Evolutionary conservation across 495 filamentous ascomycete species (phyloP), one percentile per base, ranked within the genome.

Genomic region (Hypoxylon lenormandii): DNA sequence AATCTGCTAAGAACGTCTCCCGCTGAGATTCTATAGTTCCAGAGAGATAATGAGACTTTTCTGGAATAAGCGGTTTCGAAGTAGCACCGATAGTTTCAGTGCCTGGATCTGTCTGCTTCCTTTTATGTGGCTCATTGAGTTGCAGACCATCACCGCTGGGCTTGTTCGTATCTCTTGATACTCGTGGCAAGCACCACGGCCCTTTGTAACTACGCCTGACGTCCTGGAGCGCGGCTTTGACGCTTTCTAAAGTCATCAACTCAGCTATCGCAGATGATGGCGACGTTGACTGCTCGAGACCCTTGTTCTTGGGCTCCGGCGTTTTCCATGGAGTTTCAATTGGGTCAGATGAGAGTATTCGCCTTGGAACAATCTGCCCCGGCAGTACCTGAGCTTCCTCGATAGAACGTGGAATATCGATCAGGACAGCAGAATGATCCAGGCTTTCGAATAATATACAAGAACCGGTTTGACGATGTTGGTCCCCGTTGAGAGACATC

Each of bases 331-430:
- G 80, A n/a, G 40, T 48, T 30, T 76, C 57, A 19, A 73, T 70
- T 15, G 82, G 78, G 19, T 43, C 46, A 11, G 68, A 74, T 37
- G 80, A 83, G 45, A 81, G 60, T 13, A 83, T 70, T 53, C 69
- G 64, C 28, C 77, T 70, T 23, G 16, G 56, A 33, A 68, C 54
- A 22, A 48, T 33, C 40, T 72, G 60, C 40, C 70, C 71, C 0
- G 78, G 77, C n/a, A 74, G 76, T 5, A 76, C 64, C 43, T 84
- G 82, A 12, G 78, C 74, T 52, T 83, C 80, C 60, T 84, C 81
- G 28, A 84, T 72, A 36, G 82, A 82, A 18, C 78, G 66, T 19
- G 81, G 80, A 30, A 84, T 70, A 59, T 84, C 82, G 54, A 84
- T 70, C 8, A 84, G 45, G 40, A 82, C 55, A 30, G 73, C 66